Percentiles rank a stretch among this genome's conserved stretches.
These are phyloP conservation scores for Plasmodium cynomolgi DNA, from an alignment of 169 alveolate species.

Conservation along the genomic window DNA sequence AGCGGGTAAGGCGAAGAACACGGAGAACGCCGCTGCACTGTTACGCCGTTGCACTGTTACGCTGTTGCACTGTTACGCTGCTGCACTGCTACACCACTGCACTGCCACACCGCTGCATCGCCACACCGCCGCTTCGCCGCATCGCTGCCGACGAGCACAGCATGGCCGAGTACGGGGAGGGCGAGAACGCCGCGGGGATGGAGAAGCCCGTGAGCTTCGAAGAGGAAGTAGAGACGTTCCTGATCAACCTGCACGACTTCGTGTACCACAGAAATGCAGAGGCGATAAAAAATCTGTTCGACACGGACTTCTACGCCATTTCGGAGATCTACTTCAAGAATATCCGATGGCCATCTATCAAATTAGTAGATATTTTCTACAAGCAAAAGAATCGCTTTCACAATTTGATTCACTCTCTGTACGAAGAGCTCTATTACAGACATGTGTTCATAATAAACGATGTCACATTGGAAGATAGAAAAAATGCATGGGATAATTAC, in stretches of 20 bases:
- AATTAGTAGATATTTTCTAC: constrained; percentile 85
- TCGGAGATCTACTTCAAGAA: constrained; percentile 84
- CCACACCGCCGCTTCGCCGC: too few relatives aligned
- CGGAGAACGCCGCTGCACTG: too few relatives aligned
- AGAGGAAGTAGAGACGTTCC: constrained; percentile 87
- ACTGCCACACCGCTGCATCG: too few relatives aligned
- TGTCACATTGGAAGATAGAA: constrained; percentile 85
- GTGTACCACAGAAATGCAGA: constrained; percentile 86
- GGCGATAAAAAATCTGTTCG: constrained; percentile 83
- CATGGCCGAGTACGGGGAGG: not conserved
- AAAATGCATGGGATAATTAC: constrained; percentile 88
- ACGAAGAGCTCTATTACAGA: constrained; percentile 88
- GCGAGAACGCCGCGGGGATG: not conserved
- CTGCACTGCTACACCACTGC: too few relatives aligned
- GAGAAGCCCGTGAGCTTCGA: constrained; percentile 80
- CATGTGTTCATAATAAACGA: constrained; percentile 86
- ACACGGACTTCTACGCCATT: constrained; percentile 82
- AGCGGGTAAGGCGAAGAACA: too few relatives aligned
- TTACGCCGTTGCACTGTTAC: too few relatives aligned
- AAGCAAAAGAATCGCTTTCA: constrained; percentile 85
- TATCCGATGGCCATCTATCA: constrained; percentile 88
- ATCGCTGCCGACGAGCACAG: too few relatives aligned
- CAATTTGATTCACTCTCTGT: constrained; percentile 86
- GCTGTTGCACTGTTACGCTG: too few relatives aligned
- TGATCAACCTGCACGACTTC: constrained; percentile 83